phyloP scores from a whole-genome alignment of 345 rosid genomes.

The Hibiscus tridactylites region DNA sequence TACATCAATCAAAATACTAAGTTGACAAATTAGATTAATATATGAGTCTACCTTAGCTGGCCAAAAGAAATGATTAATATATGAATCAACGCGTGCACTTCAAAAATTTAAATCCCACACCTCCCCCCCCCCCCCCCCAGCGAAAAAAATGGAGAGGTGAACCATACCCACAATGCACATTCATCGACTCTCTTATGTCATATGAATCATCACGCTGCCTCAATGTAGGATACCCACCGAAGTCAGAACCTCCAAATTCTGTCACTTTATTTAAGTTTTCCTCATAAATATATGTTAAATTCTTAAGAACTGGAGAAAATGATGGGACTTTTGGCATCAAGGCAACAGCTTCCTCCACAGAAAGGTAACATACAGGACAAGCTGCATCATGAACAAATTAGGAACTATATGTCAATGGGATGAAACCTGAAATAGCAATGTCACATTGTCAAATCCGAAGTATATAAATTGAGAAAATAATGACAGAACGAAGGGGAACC shows the following conservation, averaged over 20 bases:
- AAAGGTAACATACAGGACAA: constrained; percentile 96
- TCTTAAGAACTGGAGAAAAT: constrained; percentile 68
- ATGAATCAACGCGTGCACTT: neutral
- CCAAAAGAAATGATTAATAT: neutral
- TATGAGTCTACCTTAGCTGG: neutral
- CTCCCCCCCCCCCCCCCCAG: neutral
- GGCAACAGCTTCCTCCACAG: constrained; percentile 83
- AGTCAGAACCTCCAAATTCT: constrained; percentile 95
- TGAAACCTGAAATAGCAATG: neutral
- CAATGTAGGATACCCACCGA: constrained; percentile 92
- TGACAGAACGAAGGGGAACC: constrained; percentile 16
- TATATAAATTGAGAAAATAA: neutral
- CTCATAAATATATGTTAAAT: constrained; percentile 64
- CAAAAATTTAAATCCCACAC: neutral
- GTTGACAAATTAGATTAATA: neutral
- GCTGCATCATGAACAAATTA: constrained; percentile 48
- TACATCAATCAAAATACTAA: constrained; percentile 1
- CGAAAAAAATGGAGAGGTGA: neutral
- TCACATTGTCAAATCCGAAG: neutral
- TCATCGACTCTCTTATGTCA: constrained; percentile 76
- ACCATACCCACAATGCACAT: constrained; percentile 85
- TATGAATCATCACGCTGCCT: constrained; percentile 74
- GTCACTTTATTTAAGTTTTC: constrained; percentile 46
- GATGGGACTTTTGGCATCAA: constrained; percentile 85
- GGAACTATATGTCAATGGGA: neutral